A percentile compares a stretch with the other conserved stretches of the same genome.
Conservation (phyloP, 2,329 filamentous ascomycete genomes). For the Fusarium floridanum region DNA sequence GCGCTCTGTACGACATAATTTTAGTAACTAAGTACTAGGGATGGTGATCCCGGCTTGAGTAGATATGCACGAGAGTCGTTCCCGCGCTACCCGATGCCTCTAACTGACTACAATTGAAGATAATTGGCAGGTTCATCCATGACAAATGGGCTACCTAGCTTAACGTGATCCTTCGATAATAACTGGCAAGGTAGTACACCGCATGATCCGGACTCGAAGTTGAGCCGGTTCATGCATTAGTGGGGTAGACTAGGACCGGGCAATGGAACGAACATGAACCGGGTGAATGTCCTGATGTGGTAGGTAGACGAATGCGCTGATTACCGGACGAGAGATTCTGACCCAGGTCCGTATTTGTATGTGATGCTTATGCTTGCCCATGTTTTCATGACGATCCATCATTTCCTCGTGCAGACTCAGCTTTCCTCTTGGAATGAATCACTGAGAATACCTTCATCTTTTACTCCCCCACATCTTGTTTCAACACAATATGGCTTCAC, state of each 20-base stretch:
- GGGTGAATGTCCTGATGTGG: conserved; percentile 9
- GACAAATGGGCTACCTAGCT: not conserved
- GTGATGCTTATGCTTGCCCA: conserved; percentile 12
- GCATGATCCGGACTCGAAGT: conserved; percentile 7
- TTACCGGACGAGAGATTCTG: conserved; percentile 8
- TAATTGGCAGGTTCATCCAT: conserved; percentile 15
- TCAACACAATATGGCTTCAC: conserved; percentile 29
- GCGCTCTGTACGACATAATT: not conserved
- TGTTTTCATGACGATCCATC: not conserved
- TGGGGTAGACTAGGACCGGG: conserved; percentile 7
- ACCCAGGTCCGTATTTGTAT: conserved; percentile 1
- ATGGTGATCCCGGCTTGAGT: not conserved
- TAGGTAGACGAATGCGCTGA: not conserved
- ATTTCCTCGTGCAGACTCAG: not conserved
- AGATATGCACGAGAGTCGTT: not conserved
- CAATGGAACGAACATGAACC: not conserved
- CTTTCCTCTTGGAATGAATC: conserved; percentile 12
- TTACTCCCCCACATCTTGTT: conserved; percentile 11
- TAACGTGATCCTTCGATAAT: conserved; percentile 8
- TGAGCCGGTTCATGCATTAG: conserved; percentile 18
- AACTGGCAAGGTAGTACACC: conserved; percentile 3
- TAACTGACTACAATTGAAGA: conserved; percentile 11
- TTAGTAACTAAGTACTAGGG: not conserved
- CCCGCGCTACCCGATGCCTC: conserved; percentile 9
- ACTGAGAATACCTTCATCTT: conserved; percentile 1